Evolutionary conservation across 441 rosid species (phyloP).

Genomic region (Geranium incanum): DNA sequence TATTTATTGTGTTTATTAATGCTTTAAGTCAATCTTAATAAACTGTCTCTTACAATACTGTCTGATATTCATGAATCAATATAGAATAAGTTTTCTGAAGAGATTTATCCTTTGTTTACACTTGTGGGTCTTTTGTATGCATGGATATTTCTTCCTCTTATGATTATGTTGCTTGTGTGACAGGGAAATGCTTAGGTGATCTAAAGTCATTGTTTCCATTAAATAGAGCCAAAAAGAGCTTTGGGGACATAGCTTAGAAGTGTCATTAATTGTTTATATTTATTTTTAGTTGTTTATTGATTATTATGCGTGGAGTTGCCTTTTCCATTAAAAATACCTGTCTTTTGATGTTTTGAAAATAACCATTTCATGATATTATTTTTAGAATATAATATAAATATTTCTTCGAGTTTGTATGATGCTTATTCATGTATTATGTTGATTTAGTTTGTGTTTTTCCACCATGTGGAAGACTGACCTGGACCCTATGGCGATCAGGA

Average conservation of each 20-base stretch:
- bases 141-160: neutral
- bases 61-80: neutral
- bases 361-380: neutral
- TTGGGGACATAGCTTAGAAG: neutral
- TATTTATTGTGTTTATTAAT: neutral
- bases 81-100: neutral
- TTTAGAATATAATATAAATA: neutral
- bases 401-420: neutral
- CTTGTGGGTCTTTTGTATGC: neutral
- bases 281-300: too few relatives aligned
- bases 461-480: slow-evolving; percentile 24
- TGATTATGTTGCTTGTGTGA: neutral
- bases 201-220: neutral
- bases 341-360: neutral
- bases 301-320: neutral
- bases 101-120: neutral
- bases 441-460: slow-evolving; percentile 4
- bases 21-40: neutral
- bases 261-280: neutral
- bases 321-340: neutral
- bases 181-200: neutral
- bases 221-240: neutral
- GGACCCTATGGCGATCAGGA: slow-evolving; percentile 30
- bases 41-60: neutral
- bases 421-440: neutral